phyloP scores from a whole-genome alignment of 2,329 filamentous ascomycete genomes.

The Colletotrichum theobromicola region DNA sequence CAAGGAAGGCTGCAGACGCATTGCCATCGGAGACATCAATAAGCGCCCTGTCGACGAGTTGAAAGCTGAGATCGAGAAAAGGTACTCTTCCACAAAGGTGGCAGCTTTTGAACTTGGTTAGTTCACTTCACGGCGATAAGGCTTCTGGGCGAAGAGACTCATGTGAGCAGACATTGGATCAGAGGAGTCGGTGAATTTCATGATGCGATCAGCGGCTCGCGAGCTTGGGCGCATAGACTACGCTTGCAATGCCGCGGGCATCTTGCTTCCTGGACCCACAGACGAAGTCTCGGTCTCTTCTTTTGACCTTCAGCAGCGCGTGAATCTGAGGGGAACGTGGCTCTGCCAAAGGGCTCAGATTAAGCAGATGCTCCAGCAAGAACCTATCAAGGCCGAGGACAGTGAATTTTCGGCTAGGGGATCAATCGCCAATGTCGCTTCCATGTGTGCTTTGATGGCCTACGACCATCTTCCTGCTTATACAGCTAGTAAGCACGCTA shows the following conservation, averaged over 20 bases:
- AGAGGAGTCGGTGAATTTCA: background rate
- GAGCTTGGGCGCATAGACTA: background rate
- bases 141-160: background rate
- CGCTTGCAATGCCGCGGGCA: background rate
- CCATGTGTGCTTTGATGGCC: background rate
- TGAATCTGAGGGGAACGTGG: background rate
- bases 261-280: background rate
- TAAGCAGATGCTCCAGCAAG: background rate
- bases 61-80: background rate
- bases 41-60: background rate
- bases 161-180: background rate
- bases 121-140: background rate
- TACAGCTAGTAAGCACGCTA: background rate
- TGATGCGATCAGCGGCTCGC: rapidly evolving
- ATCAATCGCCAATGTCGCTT: background rate
- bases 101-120: background rate
- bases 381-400: background rate
- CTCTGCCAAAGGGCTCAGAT: background rate
- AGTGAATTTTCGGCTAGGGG: background rate
- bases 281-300: background rate
- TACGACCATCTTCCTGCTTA: background rate
- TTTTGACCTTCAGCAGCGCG: background rate
- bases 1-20: background rate
- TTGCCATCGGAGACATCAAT: background rate
- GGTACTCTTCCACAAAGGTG: background rate